Percentiles rank a stretch among this genome's conserved stretches.
These are phyloP conservation scores for Aurifilum marmelostoma DNA, from an alignment of 2,329 filamentous ascomycete species.

Conservation along the genomic window DNA sequence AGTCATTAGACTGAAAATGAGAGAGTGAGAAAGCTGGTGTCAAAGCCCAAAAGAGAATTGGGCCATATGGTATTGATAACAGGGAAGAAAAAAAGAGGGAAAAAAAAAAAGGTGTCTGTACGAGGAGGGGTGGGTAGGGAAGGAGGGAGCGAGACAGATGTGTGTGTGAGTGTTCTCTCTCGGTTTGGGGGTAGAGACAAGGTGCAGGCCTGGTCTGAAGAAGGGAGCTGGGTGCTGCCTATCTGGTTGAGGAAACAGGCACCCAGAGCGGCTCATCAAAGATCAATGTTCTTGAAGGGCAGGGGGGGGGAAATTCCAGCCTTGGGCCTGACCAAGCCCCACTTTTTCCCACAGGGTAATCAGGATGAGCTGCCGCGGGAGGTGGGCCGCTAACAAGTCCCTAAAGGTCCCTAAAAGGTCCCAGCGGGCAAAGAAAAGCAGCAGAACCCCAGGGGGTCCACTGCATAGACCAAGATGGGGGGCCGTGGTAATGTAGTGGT, in stretches of 20 bases:
- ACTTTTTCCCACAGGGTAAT: neutral
- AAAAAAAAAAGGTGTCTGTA: neutral
- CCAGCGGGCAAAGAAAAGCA: neutral
- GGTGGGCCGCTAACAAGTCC: neutral
- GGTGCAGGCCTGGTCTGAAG: neutral
- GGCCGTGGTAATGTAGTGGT: neutral
- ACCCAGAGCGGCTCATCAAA: neutral
- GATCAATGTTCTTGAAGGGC: constrained; percentile 1
- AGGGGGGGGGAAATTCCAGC: constrained; percentile 4
- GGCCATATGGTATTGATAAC: neutral
- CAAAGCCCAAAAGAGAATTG: neutral
- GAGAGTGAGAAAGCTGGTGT: too few relatives aligned
- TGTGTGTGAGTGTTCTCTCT: neutral
- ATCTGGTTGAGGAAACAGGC: neutral
- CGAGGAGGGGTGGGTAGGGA: neutral
- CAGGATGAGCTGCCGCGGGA: neutral
- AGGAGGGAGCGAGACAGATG: neutral
- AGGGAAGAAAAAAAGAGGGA: neutral
- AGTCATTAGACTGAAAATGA: neutral
- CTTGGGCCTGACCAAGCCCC: neutral
- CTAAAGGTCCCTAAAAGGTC: neutral
- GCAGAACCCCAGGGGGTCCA: constrained; percentile 5
- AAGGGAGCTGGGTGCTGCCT: neutral
- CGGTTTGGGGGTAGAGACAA: neutral
- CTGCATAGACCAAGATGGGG: neutral